Evolutionary conservation across 768 basidiomycete genomes (phyloP).

Genomic region (Dentipellis fragilis): DNA sequence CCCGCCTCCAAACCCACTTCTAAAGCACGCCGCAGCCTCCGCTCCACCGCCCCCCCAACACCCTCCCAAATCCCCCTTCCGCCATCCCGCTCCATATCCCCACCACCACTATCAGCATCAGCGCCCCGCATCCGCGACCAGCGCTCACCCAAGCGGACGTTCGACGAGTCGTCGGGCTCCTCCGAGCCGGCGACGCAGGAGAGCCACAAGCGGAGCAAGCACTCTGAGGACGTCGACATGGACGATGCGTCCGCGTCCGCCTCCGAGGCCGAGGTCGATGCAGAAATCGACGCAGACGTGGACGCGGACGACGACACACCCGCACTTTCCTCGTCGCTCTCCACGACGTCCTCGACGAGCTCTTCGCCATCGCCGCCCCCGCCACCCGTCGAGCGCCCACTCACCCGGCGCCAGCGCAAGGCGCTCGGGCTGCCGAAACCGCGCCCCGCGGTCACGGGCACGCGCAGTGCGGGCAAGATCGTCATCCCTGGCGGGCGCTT

Average conservation of each 20-base stretch:
- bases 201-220: slow-evolving; percentile 21
- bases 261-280: slow-evolving; percentile 8
- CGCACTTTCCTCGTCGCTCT: slow-evolving; percentile 29
- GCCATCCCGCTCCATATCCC: slow-evolving; percentile 25
- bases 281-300: slow-evolving; percentile 20
- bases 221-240: slow-evolving; percentile 14
- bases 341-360: slow-evolving; percentile 17
- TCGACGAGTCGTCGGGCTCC: slow-evolving; percentile 45
- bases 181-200: slow-evolving; percentile 22
- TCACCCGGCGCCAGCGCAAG: slow-evolving; percentile 65
- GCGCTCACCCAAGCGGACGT: slow-evolving; percentile 48
- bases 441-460: slow-evolving; percentile 23
- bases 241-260: background rate
- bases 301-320: slow-evolving; percentile 23
- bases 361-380: slow-evolving; percentile 22
- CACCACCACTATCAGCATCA: slow-evolving; percentile 18
- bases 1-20: background rate
- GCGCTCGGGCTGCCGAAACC: slow-evolving; percentile 56
- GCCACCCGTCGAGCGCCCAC: slow-evolving; percentile 17
- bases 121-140: slow-evolving; percentile 23
- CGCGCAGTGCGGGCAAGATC: slow-evolving; percentile 41
- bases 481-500: slow-evolving; percentile 53
- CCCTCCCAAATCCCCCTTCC: slow-evolving; percentile 28
- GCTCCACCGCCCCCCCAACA: slow-evolving; percentile 13
- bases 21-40: slow-evolving; percentile 1